A percentile compares a stretch with the other conserved stretches of the same genome.
phyloP scores from a whole-genome alignment of 75 land plant genomes.

The Chamaecyparis obtusa region DNA sequence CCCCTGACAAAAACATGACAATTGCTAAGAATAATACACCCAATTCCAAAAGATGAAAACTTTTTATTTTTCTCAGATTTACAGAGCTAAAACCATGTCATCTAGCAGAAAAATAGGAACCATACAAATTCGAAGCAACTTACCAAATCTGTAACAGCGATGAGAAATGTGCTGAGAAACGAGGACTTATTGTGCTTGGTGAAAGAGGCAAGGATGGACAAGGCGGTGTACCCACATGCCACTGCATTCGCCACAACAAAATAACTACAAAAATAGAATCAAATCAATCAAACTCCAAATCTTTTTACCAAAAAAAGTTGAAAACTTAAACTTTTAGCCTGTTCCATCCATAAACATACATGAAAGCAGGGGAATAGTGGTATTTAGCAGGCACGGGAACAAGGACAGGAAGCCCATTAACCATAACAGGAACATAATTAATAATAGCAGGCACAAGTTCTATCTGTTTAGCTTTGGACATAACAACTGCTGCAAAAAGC shows the following conservation, averaged over 20 bases:
- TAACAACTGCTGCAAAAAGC: conserved; percentile 25
- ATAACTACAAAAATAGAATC: conserved; percentile 21
- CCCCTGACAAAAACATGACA: too few relatives aligned
- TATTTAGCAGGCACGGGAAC: conserved; percentile 33
- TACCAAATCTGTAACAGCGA: conserved; percentile 27
- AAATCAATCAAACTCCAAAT: neutral
- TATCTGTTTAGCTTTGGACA: conserved; percentile 34
- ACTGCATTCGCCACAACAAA: conserved; percentile 43
- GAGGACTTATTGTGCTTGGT: neutral
- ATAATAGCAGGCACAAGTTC: too few relatives aligned
- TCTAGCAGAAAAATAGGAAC: too few relatives aligned
- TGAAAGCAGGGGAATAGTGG: conserved; percentile 34
- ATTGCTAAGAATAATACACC: conserved; percentile 20
- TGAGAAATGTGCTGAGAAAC: conserved; percentile 17
- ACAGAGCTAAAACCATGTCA: neutral
- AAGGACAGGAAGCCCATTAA: neutral
- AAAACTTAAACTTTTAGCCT: neutral
- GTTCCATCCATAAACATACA: conserved; percentile 24
- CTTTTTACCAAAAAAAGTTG: neutral
- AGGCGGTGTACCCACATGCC: conserved; percentile 26
- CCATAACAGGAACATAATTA: neutral
- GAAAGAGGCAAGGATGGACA: conserved; percentile 28
- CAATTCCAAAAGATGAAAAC: neutral
- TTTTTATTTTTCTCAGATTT: neutral
- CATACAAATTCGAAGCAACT: neutral